A percentile compares a stretch with the other conserved stretches of the same genome.
Evolutionary conservation across 108 stramenopile genomes (phyloP).

Genomic region (Nitzschia sp.): DNA sequence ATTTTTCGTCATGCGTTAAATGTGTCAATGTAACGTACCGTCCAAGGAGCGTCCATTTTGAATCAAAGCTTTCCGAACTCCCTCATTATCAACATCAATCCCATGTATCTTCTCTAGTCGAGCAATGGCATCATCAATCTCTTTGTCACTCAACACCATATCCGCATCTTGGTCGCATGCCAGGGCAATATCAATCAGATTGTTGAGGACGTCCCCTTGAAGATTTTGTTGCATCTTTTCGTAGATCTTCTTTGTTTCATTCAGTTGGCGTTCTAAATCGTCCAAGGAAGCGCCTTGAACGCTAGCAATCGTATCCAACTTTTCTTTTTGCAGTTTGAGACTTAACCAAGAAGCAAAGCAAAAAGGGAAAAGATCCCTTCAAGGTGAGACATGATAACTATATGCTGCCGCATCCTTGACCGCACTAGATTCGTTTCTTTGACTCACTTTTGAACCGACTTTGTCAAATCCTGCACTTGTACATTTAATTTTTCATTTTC

Average conservation of each 20-base stretch:
- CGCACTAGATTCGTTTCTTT: not conserved
- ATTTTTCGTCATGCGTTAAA: not conserved
- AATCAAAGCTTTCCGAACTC: constrained; percentile 22
- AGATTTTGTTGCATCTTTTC: constrained; percentile 29
- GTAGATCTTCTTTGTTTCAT: constrained; percentile 34
- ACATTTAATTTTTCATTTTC: constrained; percentile 37
- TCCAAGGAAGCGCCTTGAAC: constrained; percentile 30
- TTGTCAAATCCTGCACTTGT: constrained; percentile 25
- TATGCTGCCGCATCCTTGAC: too few relatives aligned
- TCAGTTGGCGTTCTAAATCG: constrained; percentile 42
- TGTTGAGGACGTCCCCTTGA: constrained; percentile 29
- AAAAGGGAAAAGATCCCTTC: not conserved
- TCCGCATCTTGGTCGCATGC: constrained; percentile 38
- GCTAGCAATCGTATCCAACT: constrained; percentile 31
- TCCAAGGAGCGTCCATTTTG: constrained; percentile 37
- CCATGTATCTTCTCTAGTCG: constrained; percentile 32
- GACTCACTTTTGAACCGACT: constrained; percentile 32
- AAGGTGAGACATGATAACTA: too few relatives aligned
- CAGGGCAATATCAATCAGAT: constrained; percentile 36
- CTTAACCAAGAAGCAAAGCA: constrained; percentile 1
- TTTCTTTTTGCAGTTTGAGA: constrained; percentile 37
- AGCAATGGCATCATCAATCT: constrained; percentile 37
- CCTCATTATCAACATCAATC: constrained; percentile 34
- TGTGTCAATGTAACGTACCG: too few relatives aligned
- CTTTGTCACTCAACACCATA: constrained; percentile 40